A percentile compares a stretch with the other conserved stretches of the same genome.
These are phyloP conservation scores for Castanospermum australe DNA, from an alignment of 306 rosid genomes.

Conservation along the genomic window DNA sequence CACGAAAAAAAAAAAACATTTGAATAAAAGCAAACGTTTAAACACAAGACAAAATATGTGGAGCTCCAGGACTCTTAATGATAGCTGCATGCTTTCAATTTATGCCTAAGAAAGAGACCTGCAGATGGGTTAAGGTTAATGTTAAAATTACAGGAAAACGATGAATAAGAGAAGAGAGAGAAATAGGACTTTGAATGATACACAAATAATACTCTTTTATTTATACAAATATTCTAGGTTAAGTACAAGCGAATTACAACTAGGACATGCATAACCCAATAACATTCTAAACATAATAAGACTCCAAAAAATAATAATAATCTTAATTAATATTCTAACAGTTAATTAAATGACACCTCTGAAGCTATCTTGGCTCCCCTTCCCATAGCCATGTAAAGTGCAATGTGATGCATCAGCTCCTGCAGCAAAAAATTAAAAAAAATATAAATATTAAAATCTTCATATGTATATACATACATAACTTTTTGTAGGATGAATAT, in stretches of 20 bases:
- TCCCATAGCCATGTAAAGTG: conserved; percentile 75
- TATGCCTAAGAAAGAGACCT: not conserved
- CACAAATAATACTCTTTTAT: not conserved
- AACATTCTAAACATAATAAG: not conserved
- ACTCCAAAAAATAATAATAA: not conserved
- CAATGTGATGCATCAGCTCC: conserved; percentile 90
- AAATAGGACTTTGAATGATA: not conserved
- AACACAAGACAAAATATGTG: not conserved
- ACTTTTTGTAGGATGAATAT: too few relatives aligned
- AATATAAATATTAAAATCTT: not conserved
- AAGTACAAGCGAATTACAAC: not conserved
- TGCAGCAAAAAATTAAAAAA: conserved; percentile 25
- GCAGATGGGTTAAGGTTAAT: not conserved
- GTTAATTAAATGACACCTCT: conserved; percentile 56
- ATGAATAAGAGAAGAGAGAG: not conserved
- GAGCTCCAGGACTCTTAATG: not conserved
- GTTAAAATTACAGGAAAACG: not conserved
- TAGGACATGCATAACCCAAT: not conserved
- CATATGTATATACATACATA: too few relatives aligned
- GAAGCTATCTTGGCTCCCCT: conserved; percentile 89
- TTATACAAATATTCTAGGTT: not conserved
- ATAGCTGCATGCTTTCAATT: too few relatives aligned
- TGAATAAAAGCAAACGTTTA: not conserved
- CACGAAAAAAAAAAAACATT: not conserved
- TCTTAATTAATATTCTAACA: not conserved